phyloP scores from a whole-genome alignment of 495 filamentous ascomycete species.

The Annulohypoxylon moriforme region DNA sequence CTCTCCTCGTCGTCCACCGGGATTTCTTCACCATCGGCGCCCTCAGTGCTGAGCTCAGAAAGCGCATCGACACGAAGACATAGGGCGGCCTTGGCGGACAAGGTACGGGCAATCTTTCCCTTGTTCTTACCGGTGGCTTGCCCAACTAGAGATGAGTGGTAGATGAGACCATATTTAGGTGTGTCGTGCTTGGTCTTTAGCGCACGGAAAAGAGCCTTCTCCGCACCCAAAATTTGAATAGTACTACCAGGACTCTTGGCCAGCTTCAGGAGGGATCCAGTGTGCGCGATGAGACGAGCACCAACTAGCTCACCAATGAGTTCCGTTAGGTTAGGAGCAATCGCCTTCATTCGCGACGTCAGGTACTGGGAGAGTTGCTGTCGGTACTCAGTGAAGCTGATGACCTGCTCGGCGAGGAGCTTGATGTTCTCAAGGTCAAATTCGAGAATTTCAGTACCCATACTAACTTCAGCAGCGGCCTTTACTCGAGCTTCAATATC shows the following conservation, averaged over 20 bases:
- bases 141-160: conserved; percentile 95
- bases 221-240: conserved; percentile 96
- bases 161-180: conserved; percentile 98
- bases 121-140: conserved; percentile 98
- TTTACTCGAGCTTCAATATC: conserved; percentile 95
- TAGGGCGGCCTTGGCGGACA: conserved; percentile 91
- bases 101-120: conserved; percentile 97
- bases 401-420: conserved; percentile 90
- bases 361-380: conserved; percentile 88
- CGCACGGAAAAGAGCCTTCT: conserved; percentile 98
- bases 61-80: conserved; percentile 94
- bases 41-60: conserved; percentile 74
- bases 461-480: conserved; percentile 92
- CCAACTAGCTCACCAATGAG: conserved; percentile 95
- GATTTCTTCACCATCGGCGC: conserved; percentile 68
- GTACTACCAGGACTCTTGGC: conserved; percentile 97
- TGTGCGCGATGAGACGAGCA: conserved; percentile 93
- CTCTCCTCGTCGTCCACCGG: conserved; percentile 87
- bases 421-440: conserved; percentile 93
- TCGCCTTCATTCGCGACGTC: conserved; percentile 92
- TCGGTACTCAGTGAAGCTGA: conserved; percentile 89
- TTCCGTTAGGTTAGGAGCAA: conserved; percentile 94
- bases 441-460: conserved; percentile 95
- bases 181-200: conserved; percentile 99
- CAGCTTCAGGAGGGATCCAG: conserved; percentile 93